Evolutionary conservation across 2,329 filamentous ascomycete genomes (phyloP).

Genomic region (Fusarium transvaalense): DNA sequence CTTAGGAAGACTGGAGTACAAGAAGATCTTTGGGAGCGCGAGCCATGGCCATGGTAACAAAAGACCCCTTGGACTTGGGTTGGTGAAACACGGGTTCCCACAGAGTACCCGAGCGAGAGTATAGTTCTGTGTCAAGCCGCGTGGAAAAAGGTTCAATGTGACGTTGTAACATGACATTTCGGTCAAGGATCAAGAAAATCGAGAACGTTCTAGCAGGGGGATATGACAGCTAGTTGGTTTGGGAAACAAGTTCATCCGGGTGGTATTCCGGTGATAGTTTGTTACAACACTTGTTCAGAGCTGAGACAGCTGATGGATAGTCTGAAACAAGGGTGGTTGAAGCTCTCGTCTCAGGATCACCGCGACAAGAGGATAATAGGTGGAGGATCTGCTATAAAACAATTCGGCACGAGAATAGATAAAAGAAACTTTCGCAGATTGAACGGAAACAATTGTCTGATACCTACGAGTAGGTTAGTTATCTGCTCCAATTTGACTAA

Average conservation of each 20-base stretch:
- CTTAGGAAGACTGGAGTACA: conserved; percentile 14
- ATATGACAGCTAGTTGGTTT: conserved; percentile 4
- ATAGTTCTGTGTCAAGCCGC: conserved; percentile 29
- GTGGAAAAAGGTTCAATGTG: conserved; percentile 15
- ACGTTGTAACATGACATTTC: conserved; percentile 7
- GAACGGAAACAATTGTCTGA: neutral
- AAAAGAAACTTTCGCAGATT: neutral
- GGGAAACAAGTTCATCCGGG: conserved; percentile 18
- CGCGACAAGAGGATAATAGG: neutral
- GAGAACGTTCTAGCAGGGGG: conserved; percentile 28
- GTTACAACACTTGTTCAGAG: conserved; percentile 27
- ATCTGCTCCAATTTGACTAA: neutral
- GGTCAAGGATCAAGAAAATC: conserved; percentile 11
- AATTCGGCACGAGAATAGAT: conserved; percentile 4
- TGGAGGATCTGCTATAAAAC: conserved; percentile 10
- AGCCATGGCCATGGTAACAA: conserved; percentile 11
- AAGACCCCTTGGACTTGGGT: conserved; percentile 3
- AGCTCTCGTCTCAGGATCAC: conserved; percentile 30
- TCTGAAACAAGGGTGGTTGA: conserved; percentile 46
- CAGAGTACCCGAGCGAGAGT: conserved; percentile 6
- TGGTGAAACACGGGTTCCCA: conserved; percentile 32
- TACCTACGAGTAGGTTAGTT: too few species aligned
- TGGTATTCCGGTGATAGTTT: conserved; percentile 19
- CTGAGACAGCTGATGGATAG: conserved; percentile 40
- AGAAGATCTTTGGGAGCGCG: conserved; percentile 9